Evolutionary conservation across 2,329 filamentous ascomycete genomes (phyloP).

Genomic region (Ophiostoma pallidulum): DNA sequence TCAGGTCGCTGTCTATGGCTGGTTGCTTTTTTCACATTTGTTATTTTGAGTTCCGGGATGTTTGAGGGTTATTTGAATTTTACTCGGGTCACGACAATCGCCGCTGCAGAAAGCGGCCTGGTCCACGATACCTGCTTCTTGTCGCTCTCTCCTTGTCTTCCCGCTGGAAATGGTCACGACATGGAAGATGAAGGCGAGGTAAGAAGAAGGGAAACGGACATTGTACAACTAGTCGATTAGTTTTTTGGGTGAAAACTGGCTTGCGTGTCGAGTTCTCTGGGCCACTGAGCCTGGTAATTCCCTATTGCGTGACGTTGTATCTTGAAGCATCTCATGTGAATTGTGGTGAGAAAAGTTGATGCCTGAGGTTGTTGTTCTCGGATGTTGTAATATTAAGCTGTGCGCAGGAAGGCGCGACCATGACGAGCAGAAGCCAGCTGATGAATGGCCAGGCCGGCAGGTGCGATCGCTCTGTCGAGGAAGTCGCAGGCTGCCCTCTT

Average conservation of each 20-base stretch:
- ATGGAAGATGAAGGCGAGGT: neutral
- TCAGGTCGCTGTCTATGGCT: constrained; percentile 13
- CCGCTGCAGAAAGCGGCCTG: neutral
- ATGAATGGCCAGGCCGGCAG: too few species aligned
- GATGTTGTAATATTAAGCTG: too few species aligned
- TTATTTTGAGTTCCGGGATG: constrained; percentile 13
- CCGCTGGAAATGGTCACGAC: neutral
- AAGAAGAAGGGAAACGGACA: neutral
- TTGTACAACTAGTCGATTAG: constrained; percentile 9
- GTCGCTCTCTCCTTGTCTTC: neutral
- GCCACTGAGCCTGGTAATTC: too few species aligned
- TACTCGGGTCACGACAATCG: constrained; percentile 14
- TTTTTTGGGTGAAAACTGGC: neutral
- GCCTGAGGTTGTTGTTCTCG: constrained; percentile 3
- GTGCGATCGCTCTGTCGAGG: too few species aligned
- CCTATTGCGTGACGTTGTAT: too few species aligned
- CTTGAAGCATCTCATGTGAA: neutral
- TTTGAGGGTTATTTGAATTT: constrained; percentile 15
- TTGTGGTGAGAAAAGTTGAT: neutral
- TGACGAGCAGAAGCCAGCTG: too few species aligned
- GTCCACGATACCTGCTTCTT: neutral
- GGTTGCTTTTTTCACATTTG: constrained; percentile 7
- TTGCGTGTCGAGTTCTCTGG: neutral
- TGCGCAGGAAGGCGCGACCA: too few species aligned
- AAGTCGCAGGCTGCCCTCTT: too few species aligned